Evolutionary conservation across 768 basidiomycete genomes (phyloP), one percentile per base, ranked within the genome.

Genomic region (Calocybe cyanea): DNA sequence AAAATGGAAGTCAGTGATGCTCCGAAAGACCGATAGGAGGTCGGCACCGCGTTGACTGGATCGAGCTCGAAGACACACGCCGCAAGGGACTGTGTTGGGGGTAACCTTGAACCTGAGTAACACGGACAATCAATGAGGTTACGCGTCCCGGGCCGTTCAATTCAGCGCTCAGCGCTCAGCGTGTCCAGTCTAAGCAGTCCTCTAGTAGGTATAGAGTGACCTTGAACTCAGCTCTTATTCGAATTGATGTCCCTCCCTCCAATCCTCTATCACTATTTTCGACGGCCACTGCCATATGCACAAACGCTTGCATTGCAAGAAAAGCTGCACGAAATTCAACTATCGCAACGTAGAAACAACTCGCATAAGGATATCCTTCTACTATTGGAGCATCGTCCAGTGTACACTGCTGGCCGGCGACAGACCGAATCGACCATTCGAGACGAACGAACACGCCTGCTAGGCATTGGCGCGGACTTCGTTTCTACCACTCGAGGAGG

Each of bases 331-430:
- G 64, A 72, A 25, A 60, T 85, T 14, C 89, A 91, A 62, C 71
- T 87, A 3, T 48, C 62, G 3, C 69, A 73, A 7, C 78, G 80
- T 15, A 61, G 55, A 23, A 57, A 59, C 0, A 56, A 63, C 9
- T 53, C 63, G 7, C 75, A 78, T 52, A 71, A 71, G 48, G 86
- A 90, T 57, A 55, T 91, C 43, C 72, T 93, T 13, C 77, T 95
- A 17, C 71, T 95, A 31, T 76, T 93, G 20, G 78, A 99, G 64
- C 96, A 99, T 54, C 77, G 85, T 8, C 96, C 96, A 4, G 94
- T 96, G 3, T 99, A 91, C 68, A 98, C 96, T 2, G 76, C 86
- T 7, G 96, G 96, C n/a, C 81, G 94, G 18, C 77, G 96, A 13
- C 93, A 96, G 63, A 76, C 75, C 19, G 73, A 79, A 40, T 68